Evolutionary conservation across 208 protist genomes (phyloP).

Genomic region (Leishmania tarentolae): DNA sequence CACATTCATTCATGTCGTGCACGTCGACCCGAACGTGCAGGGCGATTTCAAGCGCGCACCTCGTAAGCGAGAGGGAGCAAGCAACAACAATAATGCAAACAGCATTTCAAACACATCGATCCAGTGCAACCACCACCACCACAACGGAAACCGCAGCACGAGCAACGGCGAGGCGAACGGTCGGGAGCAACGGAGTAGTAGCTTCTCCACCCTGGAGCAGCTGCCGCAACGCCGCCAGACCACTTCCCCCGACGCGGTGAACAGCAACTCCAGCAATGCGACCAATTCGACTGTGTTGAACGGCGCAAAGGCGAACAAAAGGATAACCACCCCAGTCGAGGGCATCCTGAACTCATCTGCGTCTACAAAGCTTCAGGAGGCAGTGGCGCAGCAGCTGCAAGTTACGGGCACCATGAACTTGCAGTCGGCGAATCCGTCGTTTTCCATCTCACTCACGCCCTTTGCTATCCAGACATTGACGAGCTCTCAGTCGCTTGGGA

Average conservation of each 20-base stretch:
- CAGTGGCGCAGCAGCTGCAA: slow-evolving; percentile 10
- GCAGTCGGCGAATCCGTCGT: slow-evolving; percentile 15
- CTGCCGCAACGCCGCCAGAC: slow-evolving; percentile 9
- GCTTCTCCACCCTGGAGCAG: background rate
- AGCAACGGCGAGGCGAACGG: background rate
- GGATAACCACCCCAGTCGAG: background rate
- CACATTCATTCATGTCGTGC: slow-evolving; percentile 78
- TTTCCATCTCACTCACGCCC: slow-evolving; percentile 24
- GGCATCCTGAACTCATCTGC: slow-evolving; percentile 1
- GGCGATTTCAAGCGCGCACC: slow-evolving; percentile 61
- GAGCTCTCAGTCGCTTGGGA: slow-evolving; percentile 15
- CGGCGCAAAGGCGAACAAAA: background rate
- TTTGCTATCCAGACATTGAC: slow-evolving; percentile 27
- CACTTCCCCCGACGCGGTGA: slow-evolving; percentile 20
- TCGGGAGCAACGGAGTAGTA: slow-evolving; percentile 7
- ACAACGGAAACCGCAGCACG: background rate
- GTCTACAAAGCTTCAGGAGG: slow-evolving; percentile 15
- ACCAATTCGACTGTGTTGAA: slow-evolving; percentile 1
- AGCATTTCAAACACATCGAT: background rate
- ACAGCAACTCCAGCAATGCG: slow-evolving; percentile 16
- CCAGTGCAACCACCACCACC: background rate
- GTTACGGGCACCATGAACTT: background rate
- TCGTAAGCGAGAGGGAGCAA: slow-evolving; percentile 1
- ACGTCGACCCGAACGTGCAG: slow-evolving; percentile 73
- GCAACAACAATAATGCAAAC: slow-evolving; percentile 9